Evolutionary conservation across 1,284 basidiomycete species (phyloP).

Genomic region (Ganoderma meredithae): DNA sequence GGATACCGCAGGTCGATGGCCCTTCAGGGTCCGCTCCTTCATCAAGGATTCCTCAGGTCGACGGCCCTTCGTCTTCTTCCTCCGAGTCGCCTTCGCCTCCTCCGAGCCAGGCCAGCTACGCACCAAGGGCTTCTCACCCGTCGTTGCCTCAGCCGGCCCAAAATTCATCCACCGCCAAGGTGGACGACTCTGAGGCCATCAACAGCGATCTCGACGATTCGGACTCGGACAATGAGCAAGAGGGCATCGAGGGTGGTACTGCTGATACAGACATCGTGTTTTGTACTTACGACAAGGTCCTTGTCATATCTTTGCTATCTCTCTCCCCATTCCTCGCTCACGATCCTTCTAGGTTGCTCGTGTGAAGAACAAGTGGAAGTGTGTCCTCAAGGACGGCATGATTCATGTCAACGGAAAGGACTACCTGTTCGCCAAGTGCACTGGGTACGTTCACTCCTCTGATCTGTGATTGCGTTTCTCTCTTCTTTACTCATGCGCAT

Average conservation of each 20-base stretch:
- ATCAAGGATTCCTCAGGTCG: conserved; percentile 54
- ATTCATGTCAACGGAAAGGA: conserved; percentile 97
- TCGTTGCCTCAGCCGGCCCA: conserved; percentile 45
- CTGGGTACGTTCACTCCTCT: conserved; percentile 60
- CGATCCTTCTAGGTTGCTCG: conserved; percentile 78
- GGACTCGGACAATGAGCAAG: conserved; percentile 81
- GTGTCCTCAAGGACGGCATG: conserved; percentile 98
- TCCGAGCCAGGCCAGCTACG: conserved; percentile 58
- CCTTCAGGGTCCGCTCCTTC: conserved; percentile 26
- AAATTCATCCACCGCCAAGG: conserved; percentile 41
- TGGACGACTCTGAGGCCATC: conserved; percentile 82
- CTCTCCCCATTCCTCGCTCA: neutral
- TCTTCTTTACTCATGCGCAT: neutral
- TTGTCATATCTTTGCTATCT: conserved; percentile 19
- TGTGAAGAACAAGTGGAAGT: conserved; percentile 99
- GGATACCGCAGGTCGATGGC: conserved; percentile 73
- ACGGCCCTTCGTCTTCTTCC: conserved; percentile 61
- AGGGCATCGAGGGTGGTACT: conserved; percentile 73
- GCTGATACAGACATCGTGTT: conserved; percentile 93
- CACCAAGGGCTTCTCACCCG: conserved; percentile 57
- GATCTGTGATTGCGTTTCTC: neutral
- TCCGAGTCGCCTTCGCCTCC: conserved; percentile 71
- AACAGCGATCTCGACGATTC: conserved; percentile 97
- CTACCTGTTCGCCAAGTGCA: conserved; percentile 97
- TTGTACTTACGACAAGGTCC: conserved; percentile 98